Evolutionary conservation across 2,329 filamentous ascomycete species (phyloP), one percentile per base, ranked within the genome.

Genomic region (Epichloe sp.): DNA sequence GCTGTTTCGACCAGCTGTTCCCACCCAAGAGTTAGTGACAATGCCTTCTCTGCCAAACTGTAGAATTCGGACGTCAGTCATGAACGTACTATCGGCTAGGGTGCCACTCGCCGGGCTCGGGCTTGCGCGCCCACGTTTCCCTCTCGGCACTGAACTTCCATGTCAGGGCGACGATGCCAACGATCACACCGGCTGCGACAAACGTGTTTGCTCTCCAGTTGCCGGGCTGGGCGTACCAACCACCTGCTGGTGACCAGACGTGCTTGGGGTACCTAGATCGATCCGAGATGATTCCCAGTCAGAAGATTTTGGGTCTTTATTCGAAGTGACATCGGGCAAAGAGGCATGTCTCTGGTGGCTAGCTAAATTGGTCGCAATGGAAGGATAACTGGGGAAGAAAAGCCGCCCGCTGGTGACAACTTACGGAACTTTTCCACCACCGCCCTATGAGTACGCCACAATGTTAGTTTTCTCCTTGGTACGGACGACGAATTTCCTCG

Each of bases 171-270:
- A 78, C 75, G 58, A 94, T 76, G 56, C 85, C 83, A 58, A 84
- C 58, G 48, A 93, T 74, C 51, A 85, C 78, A 46, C 74, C 77
- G 54, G 79, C 79, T 65, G 89, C 82, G 59, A 93, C 75, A 51
- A 84, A 77, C 5, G 93, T 98, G 76, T 98, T 98, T 63, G 75
- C 73, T 69, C 86, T 93, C 93, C 93, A 98, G 78, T 98, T 98
- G 59, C 79, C 76, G 50, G 93, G 93, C 68, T 95, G 91, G 50
- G 85, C 75, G 72, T 98, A 98, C 93, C 93, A 98, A 71, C 93
- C 93, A 78, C 93, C 93, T 58, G 91, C 78, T 55, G 93, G 93
- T 65, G 93, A 97, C 93, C 93, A 98, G 78, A 98, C 88, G 78
- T 98, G 91, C 78, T 95, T 96, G 69, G 89, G 90, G 73, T 95